These are phyloP conservation scores for Fusarium euwallaceae DNA, from an alignment of 2,329 filamentous ascomycete species.

Conservation along the genomic window DNA sequence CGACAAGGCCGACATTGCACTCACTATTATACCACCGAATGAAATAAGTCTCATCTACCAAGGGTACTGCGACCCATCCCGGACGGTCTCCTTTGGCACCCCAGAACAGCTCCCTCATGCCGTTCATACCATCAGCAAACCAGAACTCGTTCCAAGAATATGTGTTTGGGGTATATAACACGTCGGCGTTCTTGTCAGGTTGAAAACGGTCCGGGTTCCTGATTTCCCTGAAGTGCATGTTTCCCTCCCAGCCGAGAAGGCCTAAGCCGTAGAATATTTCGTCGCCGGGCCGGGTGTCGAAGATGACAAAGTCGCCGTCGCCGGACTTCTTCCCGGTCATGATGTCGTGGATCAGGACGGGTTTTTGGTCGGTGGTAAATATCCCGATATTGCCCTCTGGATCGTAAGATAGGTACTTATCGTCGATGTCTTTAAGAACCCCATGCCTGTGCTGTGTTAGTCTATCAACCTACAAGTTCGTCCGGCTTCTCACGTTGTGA, in stretches of 20 bases:
- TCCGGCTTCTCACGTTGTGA: slow-evolving; percentile 18
- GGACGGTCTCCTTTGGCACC: neutral
- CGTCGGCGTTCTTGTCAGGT: neutral
- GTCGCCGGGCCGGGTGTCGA: slow-evolving; percentile 12
- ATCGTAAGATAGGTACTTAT: slow-evolving; percentile 12
- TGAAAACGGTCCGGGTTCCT: neutral
- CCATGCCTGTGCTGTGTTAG: neutral
- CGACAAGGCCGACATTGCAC: neutral
- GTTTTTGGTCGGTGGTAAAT: neutral
- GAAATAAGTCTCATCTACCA: neutral
- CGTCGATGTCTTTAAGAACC: neutral
- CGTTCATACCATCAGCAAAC: neutral
- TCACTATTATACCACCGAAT: slow-evolving; percentile 31
- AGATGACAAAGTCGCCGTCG: neutral
- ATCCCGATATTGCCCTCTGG: slow-evolving; percentile 6
- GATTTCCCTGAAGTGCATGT: slow-evolving; percentile 17
- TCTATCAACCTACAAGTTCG: neutral
- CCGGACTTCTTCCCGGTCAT: slow-evolving; percentile 3
- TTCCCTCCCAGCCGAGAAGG: slow-evolving; percentile 17
- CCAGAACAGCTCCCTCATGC: slow-evolving; percentile 13
- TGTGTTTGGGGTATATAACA: neutral
- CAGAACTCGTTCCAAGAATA: slow-evolving; percentile 25
- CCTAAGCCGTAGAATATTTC: slow-evolving; percentile 21
- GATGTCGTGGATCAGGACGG: slow-evolving; percentile 5
- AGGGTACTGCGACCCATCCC: slow-evolving; percentile 29